Evolutionary conservation across 257 asterid genomes (phyloP).

Genomic region (Voacanga thouarsii): DNA sequence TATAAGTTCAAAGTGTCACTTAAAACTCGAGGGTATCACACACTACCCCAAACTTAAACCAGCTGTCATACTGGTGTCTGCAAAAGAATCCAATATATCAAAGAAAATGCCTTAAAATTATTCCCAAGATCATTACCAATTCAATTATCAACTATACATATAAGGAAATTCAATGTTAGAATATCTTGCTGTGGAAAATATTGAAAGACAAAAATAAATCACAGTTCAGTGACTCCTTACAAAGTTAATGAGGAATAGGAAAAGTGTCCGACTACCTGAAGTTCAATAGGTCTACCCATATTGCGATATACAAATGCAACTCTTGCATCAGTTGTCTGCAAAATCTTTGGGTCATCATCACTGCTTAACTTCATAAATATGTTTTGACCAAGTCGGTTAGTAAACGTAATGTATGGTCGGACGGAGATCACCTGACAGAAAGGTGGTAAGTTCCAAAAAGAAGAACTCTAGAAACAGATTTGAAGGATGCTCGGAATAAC

Average conservation of each 20-base stretch:
- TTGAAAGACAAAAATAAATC: neutral
- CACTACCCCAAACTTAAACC: neutral
- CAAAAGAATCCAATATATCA: neutral
- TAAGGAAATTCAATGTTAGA: neutral
- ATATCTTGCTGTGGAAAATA: neutral
- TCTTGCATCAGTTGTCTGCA: slow-evolving; percentile 72
- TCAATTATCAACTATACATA: neutral
- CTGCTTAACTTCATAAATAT: slow-evolving; percentile 65
- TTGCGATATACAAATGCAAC: slow-evolving; percentile 60
- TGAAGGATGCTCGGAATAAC: slow-evolving; percentile 38
- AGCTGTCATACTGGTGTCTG: neutral
- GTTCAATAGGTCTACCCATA: slow-evolving; percentile 55
- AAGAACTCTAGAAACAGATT: slow-evolving; percentile 14
- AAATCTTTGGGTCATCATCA: slow-evolving; percentile 82
- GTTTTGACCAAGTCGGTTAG: slow-evolving; percentile 86
- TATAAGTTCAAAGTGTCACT: too few species aligned
- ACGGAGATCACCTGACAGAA: slow-evolving; percentile 69
- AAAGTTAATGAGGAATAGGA: neutral
- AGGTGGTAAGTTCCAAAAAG: slow-evolving; percentile 26
- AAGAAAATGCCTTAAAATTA: neutral
- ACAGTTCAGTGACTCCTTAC: neutral
- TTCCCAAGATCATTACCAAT: neutral
- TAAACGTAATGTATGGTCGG: slow-evolving; percentile 86
- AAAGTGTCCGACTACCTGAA: slow-evolving; percentile 56
- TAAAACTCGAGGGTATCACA: too few species aligned